Base-by-base conservation (phyloP, 1,139 yeast genomes). In the Meyerozyma carpophila region DNA sequence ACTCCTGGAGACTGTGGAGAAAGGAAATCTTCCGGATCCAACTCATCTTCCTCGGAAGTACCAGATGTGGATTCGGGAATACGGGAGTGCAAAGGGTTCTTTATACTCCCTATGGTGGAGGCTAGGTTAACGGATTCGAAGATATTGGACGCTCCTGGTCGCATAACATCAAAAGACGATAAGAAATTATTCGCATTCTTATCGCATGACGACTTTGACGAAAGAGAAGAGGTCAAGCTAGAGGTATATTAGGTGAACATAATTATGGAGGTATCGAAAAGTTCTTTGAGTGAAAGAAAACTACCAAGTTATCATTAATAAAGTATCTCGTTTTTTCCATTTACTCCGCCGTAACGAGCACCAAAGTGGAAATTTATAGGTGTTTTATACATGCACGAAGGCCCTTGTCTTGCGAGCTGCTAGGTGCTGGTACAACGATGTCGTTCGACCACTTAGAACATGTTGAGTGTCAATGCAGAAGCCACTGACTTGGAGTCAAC, bases 401-500 rank as follows among this genome's bases (percentile, higher is more conserved):
- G 8, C 24, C 24, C 8, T 8, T 21, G 24, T 21, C 24, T 21
- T 21, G 24, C 24, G 8, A 14, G 20, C 20, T 5, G 36, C 16
- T 3, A 14, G 36, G 36, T n/a, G 13, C 10, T 32, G 36, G 20
- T 14, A 8, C 14, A 32, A 5, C 13, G n/a, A n/a, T n/a, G 3
- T 27, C 3, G 29, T 27, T 10, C 7, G 11, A 11, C 3, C 5
- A 11, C 34, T 44, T 55, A 72, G 50, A 72, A 65, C 56, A 68
- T 65, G 47, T 69, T 70, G 41, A 73, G 61, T 2, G 88, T 82
- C 61, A 82, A 69, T 9, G 83, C 69, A 48, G 73, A 76, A 3
- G 85, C 85, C 20, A 82, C 81, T 41, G 76, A 76, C 24, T 82
- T 81, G 39, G 82, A 79, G 50, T 84, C 87, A 25, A 85, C 85